Evolutionary conservation across 23 red algal species (phyloP).

Genomic region (Rhodosorus marinus): DNA sequence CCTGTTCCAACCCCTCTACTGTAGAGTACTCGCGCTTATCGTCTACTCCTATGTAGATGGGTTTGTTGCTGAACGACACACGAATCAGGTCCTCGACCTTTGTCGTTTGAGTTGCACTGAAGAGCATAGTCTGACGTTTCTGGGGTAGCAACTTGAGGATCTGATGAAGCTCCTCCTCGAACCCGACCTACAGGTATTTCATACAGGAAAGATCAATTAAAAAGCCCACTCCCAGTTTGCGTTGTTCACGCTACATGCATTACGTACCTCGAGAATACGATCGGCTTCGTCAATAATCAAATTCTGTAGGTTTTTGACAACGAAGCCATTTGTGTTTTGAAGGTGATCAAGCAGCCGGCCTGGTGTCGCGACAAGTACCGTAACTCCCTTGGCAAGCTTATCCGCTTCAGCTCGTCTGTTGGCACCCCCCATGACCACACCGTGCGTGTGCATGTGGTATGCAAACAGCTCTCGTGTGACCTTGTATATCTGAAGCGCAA

Average conservation of each 20-base stretch:
- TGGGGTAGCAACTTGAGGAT: constrained; percentile 65
- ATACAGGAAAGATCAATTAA: too few species aligned
- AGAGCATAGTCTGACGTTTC: constrained; percentile 79
- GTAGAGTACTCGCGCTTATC: constrained; percentile 60
- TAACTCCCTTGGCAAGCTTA: constrained; percentile 53
- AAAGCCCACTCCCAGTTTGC: too few species aligned
- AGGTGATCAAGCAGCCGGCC: constrained; percentile 91
- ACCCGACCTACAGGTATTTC: constrained; percentile 98
- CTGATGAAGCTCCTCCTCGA: constrained; percentile 94
- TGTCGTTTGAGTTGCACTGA: constrained; percentile 95
- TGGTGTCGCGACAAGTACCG: constrained; percentile 83
- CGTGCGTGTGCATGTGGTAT: constrained; percentile 77
- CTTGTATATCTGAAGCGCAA: constrained; percentile 87
- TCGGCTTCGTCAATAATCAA: constrained; percentile 97
- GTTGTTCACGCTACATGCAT: too few species aligned
- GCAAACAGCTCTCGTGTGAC: constrained; percentile 59
- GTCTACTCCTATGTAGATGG: constrained; percentile 83
- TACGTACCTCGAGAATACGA: constrained; percentile 66
- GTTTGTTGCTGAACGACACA: constrained; percentile 82
- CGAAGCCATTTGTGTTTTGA: constrained; percentile 84
- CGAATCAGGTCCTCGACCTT: constrained; percentile 88
- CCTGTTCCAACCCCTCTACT: constrained; percentile 79
- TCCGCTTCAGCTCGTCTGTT: constrained; percentile 78
- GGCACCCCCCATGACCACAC: constrained; percentile 83
- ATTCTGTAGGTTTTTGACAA: constrained; percentile 43